phyloP scores from a whole-genome alignment of 768 basidiomycete species.

The Udeniomyces megalosporus region DNA sequence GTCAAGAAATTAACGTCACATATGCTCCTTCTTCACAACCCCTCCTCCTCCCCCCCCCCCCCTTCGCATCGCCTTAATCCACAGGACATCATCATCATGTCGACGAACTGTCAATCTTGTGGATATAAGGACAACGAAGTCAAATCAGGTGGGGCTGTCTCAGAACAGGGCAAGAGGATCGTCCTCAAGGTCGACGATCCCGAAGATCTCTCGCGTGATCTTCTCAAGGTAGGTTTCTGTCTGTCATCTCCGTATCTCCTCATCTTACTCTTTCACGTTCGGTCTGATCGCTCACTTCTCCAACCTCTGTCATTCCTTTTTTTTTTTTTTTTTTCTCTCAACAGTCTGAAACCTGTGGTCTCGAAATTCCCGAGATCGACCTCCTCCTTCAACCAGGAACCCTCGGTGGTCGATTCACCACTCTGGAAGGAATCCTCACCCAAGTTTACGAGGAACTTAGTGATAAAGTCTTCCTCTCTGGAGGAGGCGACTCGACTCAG shows the following conservation, averaged over 20 bases:
- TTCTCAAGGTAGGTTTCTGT: slow-evolving; percentile 62
- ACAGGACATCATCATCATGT: slow-evolving; percentile 94
- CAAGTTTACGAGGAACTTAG: slow-evolving; percentile 91
- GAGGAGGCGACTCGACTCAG: slow-evolving; percentile 25
- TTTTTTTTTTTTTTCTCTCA: neutral
- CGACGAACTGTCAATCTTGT: slow-evolving; percentile 85
- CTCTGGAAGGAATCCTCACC: slow-evolving; percentile 81
- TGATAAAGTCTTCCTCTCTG: slow-evolving; percentile 58
- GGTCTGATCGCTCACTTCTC: neutral
- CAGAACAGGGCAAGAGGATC: slow-evolving; percentile 69
- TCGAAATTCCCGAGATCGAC: slow-evolving; percentile 86
- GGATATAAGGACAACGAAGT: slow-evolving; percentile 97
- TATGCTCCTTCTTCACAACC: neutral
- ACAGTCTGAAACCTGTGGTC: slow-evolving; percentile 86
- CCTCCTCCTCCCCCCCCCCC: neutral
- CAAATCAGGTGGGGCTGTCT: slow-evolving; percentile 82
- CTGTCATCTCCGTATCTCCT: too few species aligned
- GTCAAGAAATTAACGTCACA: neutral
- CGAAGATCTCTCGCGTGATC: slow-evolving; percentile 82
- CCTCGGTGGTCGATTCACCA: slow-evolving; percentile 92
- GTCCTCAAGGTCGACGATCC: slow-evolving; percentile 76
- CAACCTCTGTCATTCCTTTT: too few species aligned
- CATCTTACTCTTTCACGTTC: neutral
- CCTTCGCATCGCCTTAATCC: too few species aligned
- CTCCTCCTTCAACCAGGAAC: slow-evolving; percentile 82